Evolutionary conservation across 1,284 basidiomycete species (phyloP).

Genomic region (Microbotryomycetes sp.): DNA sequence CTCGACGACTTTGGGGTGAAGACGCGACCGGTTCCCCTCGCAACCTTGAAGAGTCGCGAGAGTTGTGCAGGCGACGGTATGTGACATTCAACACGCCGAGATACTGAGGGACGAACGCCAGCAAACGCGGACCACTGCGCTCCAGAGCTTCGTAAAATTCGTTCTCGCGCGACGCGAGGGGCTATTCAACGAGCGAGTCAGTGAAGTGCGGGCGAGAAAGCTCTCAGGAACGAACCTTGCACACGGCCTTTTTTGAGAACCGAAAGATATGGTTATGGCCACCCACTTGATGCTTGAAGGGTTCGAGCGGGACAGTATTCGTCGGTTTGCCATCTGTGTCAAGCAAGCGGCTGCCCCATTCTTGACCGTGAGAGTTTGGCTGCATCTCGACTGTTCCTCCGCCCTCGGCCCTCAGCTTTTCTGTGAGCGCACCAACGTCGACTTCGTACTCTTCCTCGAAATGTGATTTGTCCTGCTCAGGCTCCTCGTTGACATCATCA

Average conservation of each 20-base stretch:
- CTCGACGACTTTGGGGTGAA: neutral
- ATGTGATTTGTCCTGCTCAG: constrained; percentile 2
- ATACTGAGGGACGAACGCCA: constrained; percentile 92
- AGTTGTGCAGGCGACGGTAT: constrained; percentile 51
- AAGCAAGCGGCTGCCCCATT: constrained; percentile 19
- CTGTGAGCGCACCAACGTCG: constrained; percentile 21
- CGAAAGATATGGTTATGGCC: constrained; percentile 97
- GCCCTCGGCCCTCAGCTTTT: constrained; percentile 13
- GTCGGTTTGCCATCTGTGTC: constrained; percentile 16
- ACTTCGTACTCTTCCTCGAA: constrained; percentile 23
- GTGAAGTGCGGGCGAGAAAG: constrained; percentile 15
- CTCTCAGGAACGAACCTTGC: constrained; percentile 63
- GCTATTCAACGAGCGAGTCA: constrained; percentile 48
- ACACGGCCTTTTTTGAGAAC: constrained; percentile 94
- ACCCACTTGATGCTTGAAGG: constrained; percentile 96
- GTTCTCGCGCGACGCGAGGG: constrained; percentile 92
- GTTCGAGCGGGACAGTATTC: constrained; percentile 78
- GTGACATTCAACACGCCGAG: constrained; percentile 97
- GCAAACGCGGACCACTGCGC: constrained; percentile 77
- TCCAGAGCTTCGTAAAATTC: constrained; percentile 97
- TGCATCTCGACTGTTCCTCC: constrained; percentile 25
- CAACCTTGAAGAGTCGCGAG: constrained; percentile 1
- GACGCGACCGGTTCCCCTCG: neutral
- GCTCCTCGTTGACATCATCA: constrained; percentile 10
- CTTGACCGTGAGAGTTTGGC: constrained; percentile 5